A percentile compares a stretch with the other conserved stretches of the same genome.
phyloP scores from a whole-genome alignment of 1,284 basidiomycete species.

The Bjerkandera adusta region DNA sequence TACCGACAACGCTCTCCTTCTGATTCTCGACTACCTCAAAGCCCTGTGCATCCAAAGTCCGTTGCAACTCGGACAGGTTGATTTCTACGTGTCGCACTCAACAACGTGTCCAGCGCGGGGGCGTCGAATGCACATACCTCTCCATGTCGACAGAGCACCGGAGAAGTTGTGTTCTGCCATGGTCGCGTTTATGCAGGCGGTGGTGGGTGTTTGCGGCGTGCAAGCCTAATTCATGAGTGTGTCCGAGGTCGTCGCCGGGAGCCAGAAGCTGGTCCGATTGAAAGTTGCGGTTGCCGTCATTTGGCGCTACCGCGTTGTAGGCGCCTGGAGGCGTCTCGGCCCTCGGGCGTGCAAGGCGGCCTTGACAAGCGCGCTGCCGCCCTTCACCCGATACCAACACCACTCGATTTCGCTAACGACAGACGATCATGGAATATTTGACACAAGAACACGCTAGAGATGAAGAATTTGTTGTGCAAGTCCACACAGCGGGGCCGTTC shows the following conservation, averaged over 20 bases:
- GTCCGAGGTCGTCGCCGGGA: neutral
- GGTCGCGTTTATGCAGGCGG: too few species aligned
- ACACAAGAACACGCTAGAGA: neutral
- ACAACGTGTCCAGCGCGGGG: neutral
- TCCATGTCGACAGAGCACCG: constrained; percentile 84
- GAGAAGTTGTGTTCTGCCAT: constrained; percentile 76
- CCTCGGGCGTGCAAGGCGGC: too few species aligned
- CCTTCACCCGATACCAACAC: neutral
- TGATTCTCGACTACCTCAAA: constrained; percentile 96
- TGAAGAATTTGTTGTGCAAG: neutral
- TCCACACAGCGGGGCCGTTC: constrained; percentile 2
- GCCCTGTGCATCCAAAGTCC: constrained; percentile 86
- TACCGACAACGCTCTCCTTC: constrained; percentile 92
- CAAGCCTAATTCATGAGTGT: neutral
- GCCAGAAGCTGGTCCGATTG: neutral
- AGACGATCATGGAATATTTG: neutral
- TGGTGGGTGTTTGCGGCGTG: too few species aligned
- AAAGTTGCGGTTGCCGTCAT: constrained; percentile 1
- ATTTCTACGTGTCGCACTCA: constrained; percentile 55
- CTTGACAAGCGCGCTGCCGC: too few species aligned
- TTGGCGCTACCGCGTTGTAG: constrained; percentile 1
- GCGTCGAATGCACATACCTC: constrained; percentile 49
- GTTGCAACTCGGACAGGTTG: constrained; percentile 88
- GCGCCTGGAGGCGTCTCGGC: constrained; percentile 8
- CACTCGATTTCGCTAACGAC: neutral